These are phyloP conservation scores for Backusella westeae DNA, from an alignment of 192 early-diverging fungal species.

Conservation along the genomic window DNA sequence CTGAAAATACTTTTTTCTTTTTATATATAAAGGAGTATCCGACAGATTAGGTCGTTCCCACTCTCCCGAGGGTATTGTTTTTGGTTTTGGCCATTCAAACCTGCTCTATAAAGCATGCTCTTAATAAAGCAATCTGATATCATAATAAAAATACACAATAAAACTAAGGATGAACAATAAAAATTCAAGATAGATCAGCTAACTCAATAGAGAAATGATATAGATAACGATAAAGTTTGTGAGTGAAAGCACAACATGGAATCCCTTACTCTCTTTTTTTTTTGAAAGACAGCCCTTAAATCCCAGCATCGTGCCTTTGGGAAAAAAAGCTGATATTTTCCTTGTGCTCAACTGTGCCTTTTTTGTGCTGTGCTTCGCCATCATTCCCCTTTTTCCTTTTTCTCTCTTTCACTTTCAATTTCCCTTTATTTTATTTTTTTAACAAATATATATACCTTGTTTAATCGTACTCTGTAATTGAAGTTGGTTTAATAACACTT, in stretches of 20 bases:
- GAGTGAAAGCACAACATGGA: background rate
- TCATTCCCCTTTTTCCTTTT: background rate
- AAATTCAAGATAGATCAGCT: background rate
- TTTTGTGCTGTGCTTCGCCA: background rate
- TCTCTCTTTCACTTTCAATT: background rate
- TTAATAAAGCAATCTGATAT: background rate
- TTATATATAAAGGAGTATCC: background rate
- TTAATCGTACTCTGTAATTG: background rate
- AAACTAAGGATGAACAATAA: background rate
- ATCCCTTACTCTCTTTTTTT: background rate
- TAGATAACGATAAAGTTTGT: background rate
- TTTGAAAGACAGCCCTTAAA: conserved; percentile 1
- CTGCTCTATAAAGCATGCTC: background rate
- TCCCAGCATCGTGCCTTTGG: background rate
- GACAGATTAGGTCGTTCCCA: background rate
- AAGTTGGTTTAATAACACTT: background rate
- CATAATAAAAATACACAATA: background rate
- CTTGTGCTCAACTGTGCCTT: background rate
- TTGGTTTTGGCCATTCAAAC: background rate
- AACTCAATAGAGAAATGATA: background rate
- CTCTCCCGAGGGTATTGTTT: background rate
- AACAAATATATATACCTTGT: background rate
- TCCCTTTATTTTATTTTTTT: background rate
- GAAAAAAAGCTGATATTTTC: conserved; percentile 5
- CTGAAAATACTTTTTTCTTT: background rate